Evolutionary conservation across 352 stramenopile species (phyloP), one percentile per base, ranked within the genome.

Genomic region (Phytopythium helicoides): DNA sequence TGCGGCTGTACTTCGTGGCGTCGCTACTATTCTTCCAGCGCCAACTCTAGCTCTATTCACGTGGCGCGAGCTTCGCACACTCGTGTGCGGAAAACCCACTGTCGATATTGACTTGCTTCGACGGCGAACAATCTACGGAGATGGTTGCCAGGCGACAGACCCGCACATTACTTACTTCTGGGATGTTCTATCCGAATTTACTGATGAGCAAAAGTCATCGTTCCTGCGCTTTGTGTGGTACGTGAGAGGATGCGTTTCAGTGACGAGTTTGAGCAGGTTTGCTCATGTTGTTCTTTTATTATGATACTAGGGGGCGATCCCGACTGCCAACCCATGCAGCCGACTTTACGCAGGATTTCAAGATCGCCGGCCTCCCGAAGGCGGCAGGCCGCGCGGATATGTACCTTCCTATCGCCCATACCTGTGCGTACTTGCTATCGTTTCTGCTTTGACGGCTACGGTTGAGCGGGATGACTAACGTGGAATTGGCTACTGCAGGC

Each of bases 81-180:
- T 97, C 22, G 86, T 97, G 6, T 97, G 90, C 46, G 92, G 92
- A 6, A 95, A 94, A 52, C 50, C 87, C 1, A 89, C 83, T 0
- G 84, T 98, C 18, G 89, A 98, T 62, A 66, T 98, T 6, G 74
- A 81, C 45, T 53, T 98, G 31, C 70, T 97, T 25, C 72, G 87
- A 26, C 71, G 80, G 10, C 74, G 89, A 1, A 96, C 90, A 14
- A 94, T 96, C 52, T 97, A 98, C 58, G 87, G 87, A 3, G 86
- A 94, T 41, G 89, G 89, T 0, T 97, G 90, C 50, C 73, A 87
- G 28, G 79, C 72, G n/a, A 86, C 72, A 2, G 86, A 97, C 52
- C 62, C 76, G 16, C 90, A 97, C 63, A 84, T 98, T 47, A 71
- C 69, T 35, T 92, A 70, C 72, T 98, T 98, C 60, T 98, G 92